These are phyloP conservation scores for Phytophthora fragariae DNA, from an alignment of 352 stramenopile species.

Conservation along the genomic window DNA sequence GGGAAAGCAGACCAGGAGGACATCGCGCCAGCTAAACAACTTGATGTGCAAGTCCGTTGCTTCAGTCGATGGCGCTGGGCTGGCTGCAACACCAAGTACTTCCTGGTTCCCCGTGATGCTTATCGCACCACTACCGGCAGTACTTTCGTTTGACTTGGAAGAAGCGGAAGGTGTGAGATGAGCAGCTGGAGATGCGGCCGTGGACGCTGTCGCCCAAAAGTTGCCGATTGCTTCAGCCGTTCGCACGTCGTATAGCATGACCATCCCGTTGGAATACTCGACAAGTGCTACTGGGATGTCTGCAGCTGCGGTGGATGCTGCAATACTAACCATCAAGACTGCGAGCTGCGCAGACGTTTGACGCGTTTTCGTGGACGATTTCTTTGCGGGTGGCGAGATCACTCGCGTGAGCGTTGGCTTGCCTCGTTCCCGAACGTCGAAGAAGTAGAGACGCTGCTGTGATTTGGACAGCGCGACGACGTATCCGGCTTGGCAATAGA, in stretches of 20 bases:
- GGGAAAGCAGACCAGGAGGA: conserved; percentile 50
- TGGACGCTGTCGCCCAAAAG: conserved; percentile 25
- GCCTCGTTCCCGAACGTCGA: conserved; percentile 42
- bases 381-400: conserved; percentile 30
- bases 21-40: conserved; percentile 51
- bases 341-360: conserved; percentile 7
- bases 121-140: not conserved
- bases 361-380: conserved; percentile 10
- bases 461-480: conserved; percentile 48
- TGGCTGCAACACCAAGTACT: conserved; percentile 10
- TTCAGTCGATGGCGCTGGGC: not conserved
- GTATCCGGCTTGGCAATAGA: conserved; percentile 31
- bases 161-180: not conserved
- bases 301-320: conserved; percentile 18
- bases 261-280: conserved; percentile 55
- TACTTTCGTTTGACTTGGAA: not conserved
- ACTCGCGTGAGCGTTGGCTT: conserved; percentile 41
- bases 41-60: conserved; percentile 8
- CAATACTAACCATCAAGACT: conserved; percentile 33
- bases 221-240: conserved; percentile 53
- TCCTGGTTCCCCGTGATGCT: conserved; percentile 14
- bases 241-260: conserved; percentile 57
- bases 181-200: not conserved
- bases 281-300: conserved; percentile 53
- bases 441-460: conserved; percentile 54